A percentile compares a stretch with the other conserved stretches of the same genome.
Evolutionary conservation across 2,329 filamentous ascomycete genomes (phyloP).

Genomic region (Talaromyces sp.): DNA sequence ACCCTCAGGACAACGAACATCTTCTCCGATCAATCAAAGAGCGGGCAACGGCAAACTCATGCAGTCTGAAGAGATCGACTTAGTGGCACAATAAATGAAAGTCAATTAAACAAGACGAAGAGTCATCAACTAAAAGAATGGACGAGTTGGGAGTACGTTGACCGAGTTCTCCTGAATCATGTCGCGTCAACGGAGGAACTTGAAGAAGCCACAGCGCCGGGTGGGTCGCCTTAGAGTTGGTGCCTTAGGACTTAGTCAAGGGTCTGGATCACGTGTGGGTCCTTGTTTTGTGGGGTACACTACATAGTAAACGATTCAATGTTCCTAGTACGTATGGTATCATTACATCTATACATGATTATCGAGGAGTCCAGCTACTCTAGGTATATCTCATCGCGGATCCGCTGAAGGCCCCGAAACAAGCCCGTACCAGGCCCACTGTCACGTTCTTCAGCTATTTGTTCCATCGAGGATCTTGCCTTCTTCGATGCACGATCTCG

Average conservation of each 20-base stretch:
- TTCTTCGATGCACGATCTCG: conserved; percentile 25
- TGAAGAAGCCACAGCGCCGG: conserved; percentile 3
- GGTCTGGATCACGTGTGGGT: conserved; percentile 14
- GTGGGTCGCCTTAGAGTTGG: conserved; percentile 9
- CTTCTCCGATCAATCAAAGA: neutral
- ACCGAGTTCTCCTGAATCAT: neutral
- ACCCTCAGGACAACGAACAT: conserved; percentile 6
- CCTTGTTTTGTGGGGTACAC: conserved; percentile 1
- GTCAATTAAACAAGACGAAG: neutral
- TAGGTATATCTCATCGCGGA: conserved; percentile 55
- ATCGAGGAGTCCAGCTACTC: conserved; percentile 35
- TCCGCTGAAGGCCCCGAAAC: conserved; percentile 53
- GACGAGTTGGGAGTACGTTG: neutral
- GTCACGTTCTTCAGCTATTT: conserved; percentile 27
- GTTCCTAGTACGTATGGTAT: neutral
- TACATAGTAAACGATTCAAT: neutral
- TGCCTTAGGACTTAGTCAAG: neutral
- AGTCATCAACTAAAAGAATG: neutral
- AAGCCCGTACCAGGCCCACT: conserved; percentile 50
- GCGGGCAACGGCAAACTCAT: neutral
- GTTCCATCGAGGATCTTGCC: conserved; percentile 29
- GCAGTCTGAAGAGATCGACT: neutral
- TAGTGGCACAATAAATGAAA: neutral
- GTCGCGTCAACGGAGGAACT: neutral
- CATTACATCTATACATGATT: conserved; percentile 17